Conservation (phyloP, 176 grass and related monocot genomes). For the Avena atlantica region DNA sequence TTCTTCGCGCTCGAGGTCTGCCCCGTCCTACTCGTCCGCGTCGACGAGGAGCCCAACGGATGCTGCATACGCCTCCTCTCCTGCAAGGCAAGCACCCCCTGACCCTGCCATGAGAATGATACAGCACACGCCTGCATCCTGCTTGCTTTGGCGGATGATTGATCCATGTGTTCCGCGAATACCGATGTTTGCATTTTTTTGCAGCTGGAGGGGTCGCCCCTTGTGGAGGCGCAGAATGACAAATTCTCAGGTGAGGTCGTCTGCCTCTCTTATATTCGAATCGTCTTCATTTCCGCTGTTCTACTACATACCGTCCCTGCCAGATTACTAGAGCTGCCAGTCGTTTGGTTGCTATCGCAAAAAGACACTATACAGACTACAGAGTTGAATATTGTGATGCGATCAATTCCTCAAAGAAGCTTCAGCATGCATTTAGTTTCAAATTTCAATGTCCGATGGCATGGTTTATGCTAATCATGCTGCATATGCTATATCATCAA, state of each 20-base stretch:
- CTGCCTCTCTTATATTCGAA: neutral
- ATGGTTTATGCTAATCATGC: neutral
- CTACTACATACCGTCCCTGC: neutral
- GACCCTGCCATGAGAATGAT: no score
- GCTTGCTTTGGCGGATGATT: neutral
- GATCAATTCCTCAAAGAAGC: neutral
- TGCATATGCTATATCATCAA: neutral
- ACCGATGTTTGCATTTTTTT: no score
- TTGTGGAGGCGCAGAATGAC: slow-evolving; percentile 96
- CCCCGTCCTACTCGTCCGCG: slow-evolving; percentile 88
- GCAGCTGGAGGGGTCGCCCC: slow-evolving; percentile 88
- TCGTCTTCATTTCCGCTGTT: neutral
- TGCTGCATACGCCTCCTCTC: slow-evolving; percentile 92
- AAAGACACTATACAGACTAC: neutral
- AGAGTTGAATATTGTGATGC: neutral
- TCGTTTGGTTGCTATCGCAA: neutral
- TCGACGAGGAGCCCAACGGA: slow-evolving; percentile 81
- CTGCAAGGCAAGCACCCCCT: slow-evolving; percentile 60
- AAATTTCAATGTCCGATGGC: neutral
- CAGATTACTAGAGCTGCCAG: neutral
- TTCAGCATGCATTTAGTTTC: neutral
- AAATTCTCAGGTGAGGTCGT: slow-evolving; percentile 81
- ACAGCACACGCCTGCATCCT: no score
- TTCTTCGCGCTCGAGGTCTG: slow-evolving; percentile 97
- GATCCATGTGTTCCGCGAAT: no score